These are phyloP conservation scores for Globomyces sp. DNA, from an alignment of 371 early-diverging fungal species.

Conservation along the genomic window DNA sequence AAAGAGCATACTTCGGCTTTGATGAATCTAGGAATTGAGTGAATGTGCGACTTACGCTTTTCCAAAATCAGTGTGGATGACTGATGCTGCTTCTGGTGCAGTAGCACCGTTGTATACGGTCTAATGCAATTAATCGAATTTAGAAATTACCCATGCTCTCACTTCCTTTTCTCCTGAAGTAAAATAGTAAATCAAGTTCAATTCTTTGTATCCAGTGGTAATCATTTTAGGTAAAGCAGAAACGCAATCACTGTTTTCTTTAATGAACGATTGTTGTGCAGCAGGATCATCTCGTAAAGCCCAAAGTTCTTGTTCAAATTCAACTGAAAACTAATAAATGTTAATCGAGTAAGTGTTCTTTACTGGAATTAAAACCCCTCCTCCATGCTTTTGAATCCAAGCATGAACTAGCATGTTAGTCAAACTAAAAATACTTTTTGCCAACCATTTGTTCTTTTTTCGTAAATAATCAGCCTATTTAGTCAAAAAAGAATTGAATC, in stretches of 20 bases:
- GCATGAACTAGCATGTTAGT: slow-evolving; percentile 55
- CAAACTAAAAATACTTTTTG: slow-evolving; percentile 37
- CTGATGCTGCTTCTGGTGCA: slow-evolving; percentile 97
- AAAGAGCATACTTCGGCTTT: slow-evolving; percentile 85
- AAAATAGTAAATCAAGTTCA: slow-evolving; percentile 91
- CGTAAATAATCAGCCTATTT: slow-evolving; percentile 42
- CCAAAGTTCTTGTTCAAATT: slow-evolving; percentile 63
- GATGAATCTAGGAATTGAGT: slow-evolving; percentile 61
- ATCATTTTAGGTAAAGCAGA: slow-evolving; percentile 86
- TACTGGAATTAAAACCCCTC: slow-evolving; percentile 81
- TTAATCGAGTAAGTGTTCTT: too few relatives aligned
- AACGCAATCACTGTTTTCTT: slow-evolving; percentile 42
- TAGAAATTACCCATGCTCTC: slow-evolving; percentile 86
- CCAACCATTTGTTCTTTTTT: slow-evolving; percentile 90
- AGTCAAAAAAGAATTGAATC: slow-evolving; percentile 54
- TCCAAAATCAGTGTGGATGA: slow-evolving; percentile 71
- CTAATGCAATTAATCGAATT: too few relatives aligned
- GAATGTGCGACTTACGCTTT: slow-evolving; percentile 39
- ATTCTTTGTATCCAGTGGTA: slow-evolving; percentile 80
- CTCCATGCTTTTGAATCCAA: slow-evolving; percentile 73
- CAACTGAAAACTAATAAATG: slow-evolving; percentile 62
- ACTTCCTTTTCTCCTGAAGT: slow-evolving; percentile 96
- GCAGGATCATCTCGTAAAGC: slow-evolving; percentile 34
- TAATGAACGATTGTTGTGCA: slow-evolving; percentile 59
- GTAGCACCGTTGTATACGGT: slow-evolving; percentile 67